Evolutionary conservation across 2,329 filamentous ascomycete genomes (phyloP), one percentile per base, ranked within the genome.

Genomic region (Clonostachys byssicola): DNA sequence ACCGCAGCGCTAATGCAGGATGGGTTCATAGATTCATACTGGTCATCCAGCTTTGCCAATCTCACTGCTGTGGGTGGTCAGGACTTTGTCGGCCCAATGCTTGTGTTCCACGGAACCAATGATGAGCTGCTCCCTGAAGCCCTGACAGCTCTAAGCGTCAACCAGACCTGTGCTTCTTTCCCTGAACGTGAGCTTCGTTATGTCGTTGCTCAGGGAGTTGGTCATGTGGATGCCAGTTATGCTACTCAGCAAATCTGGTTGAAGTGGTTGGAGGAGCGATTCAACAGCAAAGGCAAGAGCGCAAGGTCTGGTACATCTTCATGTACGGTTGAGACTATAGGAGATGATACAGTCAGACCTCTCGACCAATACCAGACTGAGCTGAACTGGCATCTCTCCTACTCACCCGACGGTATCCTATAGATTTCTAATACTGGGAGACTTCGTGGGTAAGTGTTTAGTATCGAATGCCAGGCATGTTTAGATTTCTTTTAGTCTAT

Each of bases 21-120:
- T 12, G 47, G 42, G 17, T 65, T 51, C 38, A 40, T 55, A 9
- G 38, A 51, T 40, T 57, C 53, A 5, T 54, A 45, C 36, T 53
- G 56, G 33, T 50, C 50, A 1, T 34, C 49, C 4, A 50, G 51
- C 4, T 67, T 59, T 45, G 50, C 52, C 2, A 50, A 58, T 16
- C 42, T 63, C 1, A 53, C 53, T 16, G 52, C 54, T 23, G 60
- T 55, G 12, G 66, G 65, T 2, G 55, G 60, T 3, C 60, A 56
- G 36, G 52, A 60, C 6, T 62, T 68, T 42, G 51, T 51, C 2
- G 67, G 64, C 0, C 68, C 66, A 5, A 47, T 72, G 51, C 54
- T 71, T 1, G 62, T 71, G 5, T 17, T 70, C 3, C 64, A 68
- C 43, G 68, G 67, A 12, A 56, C 53, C 3, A 48, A 40, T 1